These are phyloP conservation scores for Dactylella cylindrospora DNA, from an alignment of 2,329 filamentous ascomycete species.

Conservation along the genomic window DNA sequence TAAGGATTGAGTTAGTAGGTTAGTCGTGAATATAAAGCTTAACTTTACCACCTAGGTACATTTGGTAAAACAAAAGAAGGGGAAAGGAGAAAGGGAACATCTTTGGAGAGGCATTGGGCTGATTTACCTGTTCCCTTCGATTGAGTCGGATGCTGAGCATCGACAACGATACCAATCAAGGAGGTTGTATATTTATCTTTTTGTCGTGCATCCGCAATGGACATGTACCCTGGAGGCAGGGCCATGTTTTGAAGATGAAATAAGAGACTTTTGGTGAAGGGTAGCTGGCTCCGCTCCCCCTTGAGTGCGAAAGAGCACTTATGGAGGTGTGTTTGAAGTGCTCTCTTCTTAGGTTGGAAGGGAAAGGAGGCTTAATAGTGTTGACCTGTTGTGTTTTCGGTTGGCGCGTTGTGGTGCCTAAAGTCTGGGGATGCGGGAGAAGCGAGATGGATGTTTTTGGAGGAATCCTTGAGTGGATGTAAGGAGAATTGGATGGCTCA, in stretches of 20 bases:
- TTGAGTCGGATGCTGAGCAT: conserved; percentile 13
- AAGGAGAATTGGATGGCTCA: too few species aligned
- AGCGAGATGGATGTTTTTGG: too few species aligned
- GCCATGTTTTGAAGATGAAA: too few species aligned
- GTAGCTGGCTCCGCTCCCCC: too few species aligned
- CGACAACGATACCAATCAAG: conserved; percentile 18
- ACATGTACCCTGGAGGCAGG: neutral
- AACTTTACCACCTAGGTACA: too few species aligned
- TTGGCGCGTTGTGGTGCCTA: conserved; percentile 1
- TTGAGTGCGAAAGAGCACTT: too few species aligned
- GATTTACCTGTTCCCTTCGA: conserved; percentile 20
- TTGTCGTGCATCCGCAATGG: conserved; percentile 15
- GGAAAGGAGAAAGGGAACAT: neutral
- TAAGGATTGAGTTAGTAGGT: too few species aligned
- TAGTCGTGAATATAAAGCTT: neutral
- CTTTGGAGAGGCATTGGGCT: neutral
- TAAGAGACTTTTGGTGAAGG: neutral
- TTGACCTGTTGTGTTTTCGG: conserved; percentile 35
- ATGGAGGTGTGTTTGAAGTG: neutral
- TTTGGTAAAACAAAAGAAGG: too few species aligned
- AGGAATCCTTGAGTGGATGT: too few species aligned
- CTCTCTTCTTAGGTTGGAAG: neutral
- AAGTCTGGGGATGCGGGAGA: too few species aligned
- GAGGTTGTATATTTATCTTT: neutral
- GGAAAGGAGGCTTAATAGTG: conserved; percentile 4